phyloP scores from a whole-genome alignment of 306 rosid species.

The Acacia acuminata region DNA sequence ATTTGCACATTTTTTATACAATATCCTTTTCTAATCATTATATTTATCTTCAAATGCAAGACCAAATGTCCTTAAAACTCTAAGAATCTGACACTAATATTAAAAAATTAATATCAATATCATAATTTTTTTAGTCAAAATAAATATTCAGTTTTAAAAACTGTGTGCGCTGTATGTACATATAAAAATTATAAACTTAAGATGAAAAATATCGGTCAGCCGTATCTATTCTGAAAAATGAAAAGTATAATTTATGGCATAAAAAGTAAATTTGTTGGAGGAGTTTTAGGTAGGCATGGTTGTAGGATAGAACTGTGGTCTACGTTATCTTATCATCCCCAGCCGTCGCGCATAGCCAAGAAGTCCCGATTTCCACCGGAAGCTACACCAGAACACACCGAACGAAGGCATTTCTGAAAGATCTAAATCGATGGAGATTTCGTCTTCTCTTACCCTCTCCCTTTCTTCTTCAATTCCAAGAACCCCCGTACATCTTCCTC shows the following conservation, averaged over 20 bases:
- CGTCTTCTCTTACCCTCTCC: constrained; percentile 51
- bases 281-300: too few relatives aligned
- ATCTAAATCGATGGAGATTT: constrained; percentile 45
- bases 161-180: too few relatives aligned
- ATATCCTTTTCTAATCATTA: too few relatives aligned
- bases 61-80: too few relatives aligned
- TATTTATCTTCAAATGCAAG: too few relatives aligned
- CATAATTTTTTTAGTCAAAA: too few relatives aligned
- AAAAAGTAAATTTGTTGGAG: too few relatives aligned
- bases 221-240: not conserved
- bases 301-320: not conserved
- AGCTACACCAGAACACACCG: not conserved
- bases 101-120: too few relatives aligned
- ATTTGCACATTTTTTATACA: too few relatives aligned
- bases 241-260: not conserved
- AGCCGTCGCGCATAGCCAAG: not conserved
- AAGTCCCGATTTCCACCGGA: not conserved
- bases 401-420: not conserved
- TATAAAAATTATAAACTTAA: too few relatives aligned
- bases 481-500: constrained; percentile 31
- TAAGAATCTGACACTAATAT: too few relatives aligned
- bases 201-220: not conserved
- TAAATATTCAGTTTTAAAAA: too few relatives aligned
- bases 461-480: constrained; percentile 43
- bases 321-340: not conserved